phyloP scores from a whole-genome alignment of 2,329 filamentous ascomycete species.

The Blastomyces parvus region DNA sequence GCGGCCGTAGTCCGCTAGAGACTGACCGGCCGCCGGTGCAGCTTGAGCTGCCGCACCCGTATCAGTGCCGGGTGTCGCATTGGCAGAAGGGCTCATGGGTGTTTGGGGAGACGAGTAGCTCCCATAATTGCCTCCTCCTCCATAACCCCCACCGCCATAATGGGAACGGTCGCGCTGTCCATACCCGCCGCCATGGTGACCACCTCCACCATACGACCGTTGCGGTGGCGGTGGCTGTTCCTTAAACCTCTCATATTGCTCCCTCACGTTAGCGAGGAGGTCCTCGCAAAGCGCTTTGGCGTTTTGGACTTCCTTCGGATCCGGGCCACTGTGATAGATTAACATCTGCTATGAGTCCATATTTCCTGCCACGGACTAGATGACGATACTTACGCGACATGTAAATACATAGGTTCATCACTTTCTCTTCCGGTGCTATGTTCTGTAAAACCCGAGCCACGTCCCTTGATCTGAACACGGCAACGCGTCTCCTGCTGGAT shows the following conservation, averaged over 20 bases:
- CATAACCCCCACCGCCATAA: conserved; percentile 30
- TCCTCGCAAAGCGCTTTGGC: conserved; percentile 86
- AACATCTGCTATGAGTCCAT: conserved; percentile 20
- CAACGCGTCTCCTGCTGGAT: conserved; percentile 94
- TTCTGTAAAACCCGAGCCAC: conserved; percentile 89
- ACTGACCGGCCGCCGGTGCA: conserved; percentile 16
- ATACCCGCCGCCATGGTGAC: conserved; percentile 35
- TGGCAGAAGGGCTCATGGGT: conserved; percentile 36
- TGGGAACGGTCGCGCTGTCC: conserved; percentile 45
- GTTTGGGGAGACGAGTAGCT: conserved; percentile 38
- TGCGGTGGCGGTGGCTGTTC: conserved; percentile 57
- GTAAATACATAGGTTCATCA: conserved; percentile 92
- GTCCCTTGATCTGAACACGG: conserved; percentile 95
- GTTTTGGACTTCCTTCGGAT: conserved; percentile 72
- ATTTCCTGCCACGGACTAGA: background rate
- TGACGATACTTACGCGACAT: conserved; percentile 67
- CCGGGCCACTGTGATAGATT: conserved; percentile 59
- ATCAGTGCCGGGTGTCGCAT: conserved; percentile 30
- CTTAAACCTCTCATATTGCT: conserved; percentile 89
- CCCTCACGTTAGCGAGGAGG: conserved; percentile 72
- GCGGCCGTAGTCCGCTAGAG: conserved; percentile 58
- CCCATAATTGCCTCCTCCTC: conserved; percentile 29
- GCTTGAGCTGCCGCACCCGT: conserved; percentile 18
- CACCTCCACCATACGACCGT: conserved; percentile 47
- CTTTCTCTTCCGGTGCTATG: conserved; percentile 79